Base-by-base conservation (phyloP, 2,329 filamentous ascomycete genomes). In the Corniculantispora saksenae region DNA sequence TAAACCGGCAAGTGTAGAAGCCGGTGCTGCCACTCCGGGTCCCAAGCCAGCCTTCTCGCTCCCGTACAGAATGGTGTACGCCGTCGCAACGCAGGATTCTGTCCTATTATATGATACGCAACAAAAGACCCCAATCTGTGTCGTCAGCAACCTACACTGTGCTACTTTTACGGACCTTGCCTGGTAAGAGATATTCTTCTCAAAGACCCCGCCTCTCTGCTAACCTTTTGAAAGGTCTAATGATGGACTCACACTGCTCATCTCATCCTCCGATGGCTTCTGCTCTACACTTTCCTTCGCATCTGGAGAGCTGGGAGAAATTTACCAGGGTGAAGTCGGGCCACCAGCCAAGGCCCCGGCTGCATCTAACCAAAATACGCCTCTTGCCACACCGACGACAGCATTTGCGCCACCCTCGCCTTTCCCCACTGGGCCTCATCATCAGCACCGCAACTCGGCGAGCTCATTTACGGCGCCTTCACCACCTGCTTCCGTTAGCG, bases 201-300 rank as follows among this genome's bases (percentile, higher is more conserved):
- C 10, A 43, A 12, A 3, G 17, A 27, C 4, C 10, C 27, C n/a
- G 25, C n/a, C 43, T 23, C 21, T 10, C 21, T 45, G 61, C 72
- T 78, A 70, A 81, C 72, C 65, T 55, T 68, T 74, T 43, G 10
- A 29, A 61, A 82, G 82, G 81, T 82, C 83, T 53, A 82, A 76
- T 61, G 83, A 86, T 65, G 84, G 84, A 40, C 71, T 78, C 35
- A 83, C 82, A 1, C 81, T 99, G 25, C 83, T 99, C 58, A 96
- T 99, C 80, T 95, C 93, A n/a, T 99, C 95, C 0, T 97, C 95
- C 0, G 95, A 99, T 76, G 95, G 95, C 0, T 99, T 98, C 80
- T 99, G 95, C 76, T 99, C 95, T 0, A 91, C 92, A 0, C 82
- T 99, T 7, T 91, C 93, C 0, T 99, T 99, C 74, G 79, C 86